Percentiles rank a stretch among this genome's conserved stretches.
phyloP scores from a whole-genome alignment of 257 asterid species.

The Schizonepeta tenuifolia region DNA sequence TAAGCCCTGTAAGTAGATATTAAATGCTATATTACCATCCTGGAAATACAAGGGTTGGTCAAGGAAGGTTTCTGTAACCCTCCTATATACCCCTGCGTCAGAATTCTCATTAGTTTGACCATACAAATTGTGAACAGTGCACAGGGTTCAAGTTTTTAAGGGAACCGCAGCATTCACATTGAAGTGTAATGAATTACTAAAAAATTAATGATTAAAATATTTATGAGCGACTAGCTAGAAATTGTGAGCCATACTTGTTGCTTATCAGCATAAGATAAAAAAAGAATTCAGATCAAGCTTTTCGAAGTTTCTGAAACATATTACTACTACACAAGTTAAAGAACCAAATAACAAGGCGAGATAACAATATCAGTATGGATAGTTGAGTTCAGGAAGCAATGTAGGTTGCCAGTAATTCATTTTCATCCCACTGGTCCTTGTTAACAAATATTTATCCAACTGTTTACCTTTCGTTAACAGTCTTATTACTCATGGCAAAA shows the following conservation, averaged over 20 bases:
- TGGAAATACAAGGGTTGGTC: not conserved
- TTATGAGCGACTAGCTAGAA: not conserved
- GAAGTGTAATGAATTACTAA: not conserved
- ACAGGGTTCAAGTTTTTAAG: not conserved
- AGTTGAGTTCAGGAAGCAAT: not conserved
- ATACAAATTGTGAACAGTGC: not conserved
- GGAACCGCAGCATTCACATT: not conserved
- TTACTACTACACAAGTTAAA: not conserved
- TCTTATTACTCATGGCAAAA: not conserved
- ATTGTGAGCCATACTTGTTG: not conserved
- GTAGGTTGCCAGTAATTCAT: not conserved
- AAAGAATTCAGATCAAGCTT: not conserved
- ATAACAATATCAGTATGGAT: not conserved
- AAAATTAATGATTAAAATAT: not conserved
- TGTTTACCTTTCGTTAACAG: constrained; percentile 7
- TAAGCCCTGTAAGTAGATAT: no score
- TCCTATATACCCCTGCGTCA: not conserved
- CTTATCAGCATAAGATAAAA: not conserved
- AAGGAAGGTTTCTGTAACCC: not conserved
- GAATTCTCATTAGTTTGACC: not conserved
- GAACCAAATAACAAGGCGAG: not conserved
- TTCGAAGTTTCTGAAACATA: not conserved
- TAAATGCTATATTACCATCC: no score
- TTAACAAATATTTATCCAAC: not conserved
- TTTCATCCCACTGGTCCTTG: constrained; percentile 4